These are phyloP conservation scores for Aegilops longissima DNA, from an alignment of 176 grass and related monocot genomes.

Conservation along the genomic window DNA sequence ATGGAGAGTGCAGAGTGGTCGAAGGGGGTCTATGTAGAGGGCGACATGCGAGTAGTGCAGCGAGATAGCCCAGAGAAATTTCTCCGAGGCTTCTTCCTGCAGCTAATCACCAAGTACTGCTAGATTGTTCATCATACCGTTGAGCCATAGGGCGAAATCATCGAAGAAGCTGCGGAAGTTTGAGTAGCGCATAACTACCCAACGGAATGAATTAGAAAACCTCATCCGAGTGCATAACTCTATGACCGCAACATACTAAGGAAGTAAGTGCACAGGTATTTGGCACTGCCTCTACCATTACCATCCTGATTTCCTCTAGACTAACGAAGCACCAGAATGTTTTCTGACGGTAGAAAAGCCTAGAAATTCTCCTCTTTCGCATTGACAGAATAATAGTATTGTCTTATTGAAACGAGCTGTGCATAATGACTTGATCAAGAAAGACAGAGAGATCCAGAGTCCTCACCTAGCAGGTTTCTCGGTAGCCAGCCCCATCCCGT, in stretches of 20 bases:
- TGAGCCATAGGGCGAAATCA: neutral
- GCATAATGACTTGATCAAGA: neutral
- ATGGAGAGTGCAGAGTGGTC: neutral
- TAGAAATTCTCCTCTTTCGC: neutral
- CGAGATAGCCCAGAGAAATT: neutral
- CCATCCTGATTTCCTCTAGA: neutral
- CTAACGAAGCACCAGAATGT: neutral
- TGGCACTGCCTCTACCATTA: neutral
- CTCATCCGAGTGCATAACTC: neutral
- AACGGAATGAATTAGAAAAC: no score
- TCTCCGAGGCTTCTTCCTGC: neutral
- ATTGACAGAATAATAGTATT: neutral
- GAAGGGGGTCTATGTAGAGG: neutral
- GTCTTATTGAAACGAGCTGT: neutral
- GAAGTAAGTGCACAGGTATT: neutral
- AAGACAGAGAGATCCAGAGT: neutral
- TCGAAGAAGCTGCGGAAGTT: no score
- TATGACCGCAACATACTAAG: neutral
- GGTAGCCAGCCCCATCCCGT: conserved; percentile 45
- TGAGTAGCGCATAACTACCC: no score
- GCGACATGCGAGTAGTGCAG: neutral
- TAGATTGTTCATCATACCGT: neutral
- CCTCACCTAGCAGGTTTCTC: conserved; percentile 53
- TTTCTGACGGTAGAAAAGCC: neutral
- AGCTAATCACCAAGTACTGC: neutral